Base-by-base conservation (phyloP, 2,329 filamentous ascomycete genomes). In the Arthroderma uncinatum region DNA sequence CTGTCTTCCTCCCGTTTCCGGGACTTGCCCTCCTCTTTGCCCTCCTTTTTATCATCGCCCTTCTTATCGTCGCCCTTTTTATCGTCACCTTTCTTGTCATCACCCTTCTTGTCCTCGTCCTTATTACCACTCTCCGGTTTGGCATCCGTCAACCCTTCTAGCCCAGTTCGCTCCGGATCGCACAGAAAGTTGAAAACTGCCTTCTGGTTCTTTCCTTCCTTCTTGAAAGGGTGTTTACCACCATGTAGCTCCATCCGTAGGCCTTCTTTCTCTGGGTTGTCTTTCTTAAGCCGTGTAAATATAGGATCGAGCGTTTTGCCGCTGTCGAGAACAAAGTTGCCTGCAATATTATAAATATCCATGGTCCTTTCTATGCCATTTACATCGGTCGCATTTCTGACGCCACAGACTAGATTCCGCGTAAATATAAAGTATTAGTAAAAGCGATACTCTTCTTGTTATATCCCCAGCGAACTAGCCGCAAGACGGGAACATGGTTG, bases 121-220 rank as follows among this genome's bases (percentile, higher is more conserved):
- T 67, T 66, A 6, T 62, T 62, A 34, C 60, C 62, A 25, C 66
- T 65, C 19, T 64, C 60, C 5, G 61, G 62, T 30, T 61, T 62
- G 21, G 65, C 60, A 10, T 56, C 66, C 30, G 59, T 64, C 39
- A 66, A 61, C 61, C 62, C 44, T 69, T 95, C 91, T 5, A 85
- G 79, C 0, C 91, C 91, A 7, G 83, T 84, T 63, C 81, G 79
- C 1, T 85, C 78, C 30, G 73, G 76, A 66, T 95, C 86, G 73
- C 93, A 98, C 19, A 91, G 69, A 64, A 97, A 90, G 65, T 93
- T 86, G 53, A 95, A 80, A 16, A 94, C 79, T 1, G 88, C 86
- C 64, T 80, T 82, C 70, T 94, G 89, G 55, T 80, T 73, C 21
- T 72, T 72, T 9, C 44, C 54, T 58, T 62, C 47, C 69, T 73